Base-by-base conservation (phyloP, 164 flowering plant genomes). In the Magnolia sinica region DNA sequence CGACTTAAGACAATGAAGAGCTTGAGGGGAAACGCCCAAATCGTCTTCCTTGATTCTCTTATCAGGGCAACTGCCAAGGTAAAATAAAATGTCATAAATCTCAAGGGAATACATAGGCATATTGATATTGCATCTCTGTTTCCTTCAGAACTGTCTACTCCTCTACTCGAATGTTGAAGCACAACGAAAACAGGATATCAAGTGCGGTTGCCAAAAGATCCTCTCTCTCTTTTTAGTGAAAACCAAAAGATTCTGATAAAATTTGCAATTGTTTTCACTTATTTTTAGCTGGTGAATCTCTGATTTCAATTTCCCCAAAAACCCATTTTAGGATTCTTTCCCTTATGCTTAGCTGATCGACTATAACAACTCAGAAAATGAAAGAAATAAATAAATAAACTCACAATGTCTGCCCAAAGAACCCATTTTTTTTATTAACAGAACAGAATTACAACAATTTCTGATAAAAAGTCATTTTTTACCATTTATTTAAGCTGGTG, bases 51-150 rank as follows among this genome's bases (percentile, higher is more conserved):
- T 69, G 6, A 75, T 45, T 86, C 76, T 80, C 76, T 75, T 76
- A 70, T 77, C 64, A 76, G 81, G 81, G 74, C 82, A 85, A 80
- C 90, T 88, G 89, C 73, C 82, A 79, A 50, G 14, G 45, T 27
- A 69, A 51, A 37, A 77, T 71, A 11, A 50, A 73, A 31, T 73
- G 27, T 16, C 37, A 66, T 50, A 61, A 76, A 70, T 52, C 10
- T 55, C 73, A 76, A 73, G 2, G 18, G 50, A 68, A 37, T 37
- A 68, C 29, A 29, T 27, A 27, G 14, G 50, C 2, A 68, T 2
- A 68, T 29, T 7, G 16, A 31, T 31, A 68, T 29, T 65, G 29
- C 27, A 23, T 65, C 19, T 22, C 16, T 23, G 22, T 23, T 65
- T 23, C 68, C 68, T 65, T 23, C 27, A 65, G 24, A 24, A 23